These are phyloP conservation scores for Malassezia dermatis DNA, from an alignment of 1,284 basidiomycete species.

Conservation along the genomic window DNA sequence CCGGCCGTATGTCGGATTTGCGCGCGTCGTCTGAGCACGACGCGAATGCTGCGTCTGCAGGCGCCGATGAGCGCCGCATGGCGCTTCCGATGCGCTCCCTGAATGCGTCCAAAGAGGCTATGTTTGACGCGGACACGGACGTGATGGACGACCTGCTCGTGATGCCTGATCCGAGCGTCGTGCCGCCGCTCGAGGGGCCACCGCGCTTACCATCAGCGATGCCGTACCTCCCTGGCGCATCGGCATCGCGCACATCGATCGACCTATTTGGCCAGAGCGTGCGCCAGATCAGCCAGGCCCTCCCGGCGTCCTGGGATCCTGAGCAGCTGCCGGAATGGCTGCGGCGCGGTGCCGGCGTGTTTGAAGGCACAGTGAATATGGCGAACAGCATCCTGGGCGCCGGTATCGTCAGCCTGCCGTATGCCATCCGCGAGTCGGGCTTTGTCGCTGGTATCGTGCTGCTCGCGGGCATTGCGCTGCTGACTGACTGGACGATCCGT, in stretches of 20 bases:
- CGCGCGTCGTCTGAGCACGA: background rate
- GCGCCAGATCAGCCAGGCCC: conserved; percentile 24
- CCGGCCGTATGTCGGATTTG: background rate
- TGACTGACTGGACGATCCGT: conserved; percentile 97
- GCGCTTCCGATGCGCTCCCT: conserved; percentile 32
- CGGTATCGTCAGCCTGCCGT: conserved; percentile 63
- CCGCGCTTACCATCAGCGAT: background rate
- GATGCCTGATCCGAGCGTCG: conserved; percentile 9
- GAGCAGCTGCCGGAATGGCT: conserved; percentile 49
- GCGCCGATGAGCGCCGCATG: background rate
- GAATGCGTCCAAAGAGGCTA: conserved; percentile 42
- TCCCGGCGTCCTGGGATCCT: conserved; percentile 43
- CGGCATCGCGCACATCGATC: conserved; percentile 23
- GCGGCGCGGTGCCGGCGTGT: conserved; percentile 60
- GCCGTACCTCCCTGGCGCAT: conserved; percentile 2
- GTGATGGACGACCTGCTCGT: conserved; percentile 16
- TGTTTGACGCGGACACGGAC: conserved; percentile 48
- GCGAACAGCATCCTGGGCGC: conserved; percentile 94
- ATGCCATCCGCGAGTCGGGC: conserved; percentile 82
- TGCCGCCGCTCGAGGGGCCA: conserved; percentile 10
- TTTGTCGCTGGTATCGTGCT: conserved; percentile 76
- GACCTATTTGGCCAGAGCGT: conserved; percentile 31
- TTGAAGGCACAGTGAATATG: conserved; percentile 83
- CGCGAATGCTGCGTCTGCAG: background rate
- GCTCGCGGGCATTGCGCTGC: conserved; percentile 65